Conservation (phyloP, 2,329 filamentous ascomycete genomes). For the Cucurbitaria berberidis region DNA sequence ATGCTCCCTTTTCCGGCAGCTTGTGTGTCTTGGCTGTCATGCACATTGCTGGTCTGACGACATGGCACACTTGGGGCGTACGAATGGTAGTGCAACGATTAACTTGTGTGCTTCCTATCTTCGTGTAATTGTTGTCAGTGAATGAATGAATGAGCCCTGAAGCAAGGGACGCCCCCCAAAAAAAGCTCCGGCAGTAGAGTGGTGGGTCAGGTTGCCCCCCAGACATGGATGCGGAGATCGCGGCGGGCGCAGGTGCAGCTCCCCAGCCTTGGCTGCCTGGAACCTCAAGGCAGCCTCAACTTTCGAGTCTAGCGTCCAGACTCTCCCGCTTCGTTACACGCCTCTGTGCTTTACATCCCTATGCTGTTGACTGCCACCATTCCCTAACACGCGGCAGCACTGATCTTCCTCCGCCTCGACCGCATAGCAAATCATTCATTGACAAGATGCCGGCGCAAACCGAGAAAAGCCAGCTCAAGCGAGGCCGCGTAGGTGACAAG, state of each 20-base stretch:
- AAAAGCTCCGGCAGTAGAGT: not conserved
- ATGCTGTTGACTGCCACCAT: conserved; percentile 27
- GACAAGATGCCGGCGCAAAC: conserved; percentile 61
- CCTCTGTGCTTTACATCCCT: conserved; percentile 19
- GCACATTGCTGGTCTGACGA: not conserved
- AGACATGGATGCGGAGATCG: not conserved
- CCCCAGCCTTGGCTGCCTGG: conserved; percentile 26
- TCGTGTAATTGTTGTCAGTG: not conserved
- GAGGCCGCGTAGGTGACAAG: conserved; percentile 68
- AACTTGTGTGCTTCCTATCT: not conserved
- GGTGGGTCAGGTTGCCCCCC: not conserved
- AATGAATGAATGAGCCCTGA: not conserved
- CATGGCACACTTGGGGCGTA: not conserved
- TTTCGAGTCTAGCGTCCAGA: conserved; percentile 24
- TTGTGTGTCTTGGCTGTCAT: not conserved
- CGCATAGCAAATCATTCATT: conserved; percentile 9
- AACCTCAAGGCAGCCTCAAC: conserved; percentile 23
- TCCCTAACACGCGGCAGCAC: conserved; percentile 29
- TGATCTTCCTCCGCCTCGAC: conserved; percentile 26
- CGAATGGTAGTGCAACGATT: not conserved
- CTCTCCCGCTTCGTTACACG: conserved; percentile 14
- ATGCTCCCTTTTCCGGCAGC: not conserved
- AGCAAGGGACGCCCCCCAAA: not conserved
- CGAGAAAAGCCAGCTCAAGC: conserved; percentile 87
- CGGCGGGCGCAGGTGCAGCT: conserved; percentile 1